These are phyloP conservation scores for Pseudogymnoascus sp. DNA, from an alignment of 2,329 filamentous ascomycete genomes.

Conservation along the genomic window DNA sequence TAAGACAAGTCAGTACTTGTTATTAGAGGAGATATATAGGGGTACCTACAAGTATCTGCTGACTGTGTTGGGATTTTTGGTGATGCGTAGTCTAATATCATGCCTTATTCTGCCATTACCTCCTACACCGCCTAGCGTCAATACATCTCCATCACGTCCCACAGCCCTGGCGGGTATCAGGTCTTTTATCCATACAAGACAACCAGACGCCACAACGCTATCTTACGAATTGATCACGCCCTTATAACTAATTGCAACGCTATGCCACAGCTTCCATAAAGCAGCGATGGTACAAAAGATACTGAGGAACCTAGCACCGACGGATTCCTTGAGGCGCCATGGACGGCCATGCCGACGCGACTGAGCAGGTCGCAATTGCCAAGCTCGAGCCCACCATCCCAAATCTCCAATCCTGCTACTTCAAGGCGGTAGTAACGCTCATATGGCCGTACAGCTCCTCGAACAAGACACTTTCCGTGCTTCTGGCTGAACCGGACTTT, in stretches of 20 bases:
- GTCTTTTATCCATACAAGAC: neutral
- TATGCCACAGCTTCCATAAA: constrained; percentile 5
- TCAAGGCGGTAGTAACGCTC: constrained; percentile 71
- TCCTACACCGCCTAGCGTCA: neutral
- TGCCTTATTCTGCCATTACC: neutral
- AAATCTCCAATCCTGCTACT: constrained; percentile 33
- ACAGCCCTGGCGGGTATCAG: neutral
- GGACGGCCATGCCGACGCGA: constrained; percentile 10
- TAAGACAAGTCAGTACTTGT: neutral
- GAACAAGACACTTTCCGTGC: constrained; percentile 62
- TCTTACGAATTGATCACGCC: neutral
- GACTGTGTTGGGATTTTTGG: neutral
- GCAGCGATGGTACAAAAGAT: constrained; percentile 4
- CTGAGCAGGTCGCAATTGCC: constrained; percentile 43
- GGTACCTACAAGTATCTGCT: neutral
- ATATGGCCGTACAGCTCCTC: constrained; percentile 87
- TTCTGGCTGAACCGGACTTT: constrained; percentile 78
- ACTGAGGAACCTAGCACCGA: neutral
- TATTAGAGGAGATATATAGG: neutral
- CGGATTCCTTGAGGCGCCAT: constrained; percentile 16
- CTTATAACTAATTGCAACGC: neutral
- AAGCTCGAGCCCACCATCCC: constrained; percentile 42
- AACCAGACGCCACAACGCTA: neutral
- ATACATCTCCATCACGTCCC: neutral
- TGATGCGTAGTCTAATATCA: neutral